Base-by-base conservation (phyloP, 768 basidiomycete genomes). In the Suillus clintonianus region DNA sequence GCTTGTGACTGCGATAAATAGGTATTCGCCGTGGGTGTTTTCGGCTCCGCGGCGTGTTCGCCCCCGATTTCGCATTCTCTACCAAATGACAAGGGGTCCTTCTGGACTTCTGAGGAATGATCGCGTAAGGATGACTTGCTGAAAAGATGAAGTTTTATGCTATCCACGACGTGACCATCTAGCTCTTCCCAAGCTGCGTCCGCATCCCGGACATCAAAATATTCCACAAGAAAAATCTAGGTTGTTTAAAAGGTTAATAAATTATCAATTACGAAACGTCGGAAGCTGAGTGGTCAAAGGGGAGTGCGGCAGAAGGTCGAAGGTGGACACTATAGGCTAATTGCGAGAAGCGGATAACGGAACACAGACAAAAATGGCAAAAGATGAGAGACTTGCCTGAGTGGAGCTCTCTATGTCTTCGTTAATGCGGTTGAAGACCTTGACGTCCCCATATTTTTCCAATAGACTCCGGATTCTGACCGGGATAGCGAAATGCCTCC, bases 121-220 rank as follows among this genome's bases (percentile, higher is more conserved):
- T 69, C 68, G 64, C 64, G 65, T 66, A 71, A 69, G 50, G 51
- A 61, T 59, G 70, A 78, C 65, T 78, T 77, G 36, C 77, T 78
- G 60, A 77, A 77, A 56, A 85, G 77, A 15, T 72, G 75, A 32
- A 91, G 74, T 57, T 79, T 82, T 77, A 84, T 82, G 41, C 85
- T 87, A 59, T 85, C 84, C 41, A 85, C 71, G 51, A 77, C 72
- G 42, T 80, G 80, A 3, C 80, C 80, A 54, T 89, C 70, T 22
- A 94, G 76, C 51, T 77, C 77, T 53, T 75, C 72, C 68, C 78
- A 82, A 15, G 91, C 90, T 13, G 71, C 68, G 43, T 80, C 76
- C 7, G 89, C 86, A 43, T 83, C 81, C 30, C 89, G 81, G 32
- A 85, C 79, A 69, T 93, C 90, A 70, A 82, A 89, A 71, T 85